Conservation (phyloP, 495 filamentous ascomycete species). For the Tetracladium marchalianum region DNA sequence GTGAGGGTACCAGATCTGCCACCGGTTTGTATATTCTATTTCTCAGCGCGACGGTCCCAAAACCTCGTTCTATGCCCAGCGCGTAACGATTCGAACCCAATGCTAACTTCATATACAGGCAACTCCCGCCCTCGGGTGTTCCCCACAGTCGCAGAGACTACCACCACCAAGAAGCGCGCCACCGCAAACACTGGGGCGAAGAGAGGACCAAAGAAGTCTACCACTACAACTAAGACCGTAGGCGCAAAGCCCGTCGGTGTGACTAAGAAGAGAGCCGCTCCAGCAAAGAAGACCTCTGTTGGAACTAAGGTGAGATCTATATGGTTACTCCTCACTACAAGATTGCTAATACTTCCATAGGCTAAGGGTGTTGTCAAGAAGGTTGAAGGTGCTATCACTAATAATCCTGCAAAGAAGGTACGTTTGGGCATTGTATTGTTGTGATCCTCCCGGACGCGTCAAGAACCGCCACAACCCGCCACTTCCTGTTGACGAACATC, state of each 20-base stretch:
- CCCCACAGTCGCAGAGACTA: slow-evolving; percentile 37
- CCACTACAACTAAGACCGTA: slow-evolving; percentile 8
- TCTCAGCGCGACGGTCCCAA: background rate
- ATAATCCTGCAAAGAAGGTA: slow-evolving; percentile 20
- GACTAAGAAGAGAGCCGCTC: slow-evolving; percentile 39
- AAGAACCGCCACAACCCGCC: slow-evolving; percentile 7
- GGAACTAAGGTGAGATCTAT: slow-evolving; percentile 33
- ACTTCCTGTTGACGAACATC: background rate
- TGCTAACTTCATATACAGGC: slow-evolving; percentile 24
- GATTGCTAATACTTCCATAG: slow-evolving; percentile 25
- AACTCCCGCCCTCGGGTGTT: slow-evolving; percentile 45
- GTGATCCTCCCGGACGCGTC: slow-evolving; percentile 14
- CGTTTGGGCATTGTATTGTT: slow-evolving; percentile 11
- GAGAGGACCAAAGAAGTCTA: slow-evolving; percentile 20
- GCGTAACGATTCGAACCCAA: slow-evolving; percentile 10
- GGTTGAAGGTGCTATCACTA: slow-evolving; percentile 19
- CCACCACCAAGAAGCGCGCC: slow-evolving; percentile 31
- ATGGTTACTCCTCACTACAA: background rate
- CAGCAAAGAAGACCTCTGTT: slow-evolving; percentile 36
- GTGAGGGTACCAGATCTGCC: slow-evolving; percentile 44
- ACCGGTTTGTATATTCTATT: slow-evolving; percentile 22
- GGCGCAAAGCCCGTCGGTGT: slow-evolving; percentile 32
- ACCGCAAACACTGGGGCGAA: slow-evolving; percentile 35
- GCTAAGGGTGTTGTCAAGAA: slow-evolving; percentile 40
- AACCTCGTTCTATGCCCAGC: slow-evolving; percentile 7